A percentile compares a stretch with the other conserved stretches of the same genome.
Evolutionary conservation across 768 basidiomycete genomes (phyloP).

Genomic region (Jaapia argillacea): DNA sequence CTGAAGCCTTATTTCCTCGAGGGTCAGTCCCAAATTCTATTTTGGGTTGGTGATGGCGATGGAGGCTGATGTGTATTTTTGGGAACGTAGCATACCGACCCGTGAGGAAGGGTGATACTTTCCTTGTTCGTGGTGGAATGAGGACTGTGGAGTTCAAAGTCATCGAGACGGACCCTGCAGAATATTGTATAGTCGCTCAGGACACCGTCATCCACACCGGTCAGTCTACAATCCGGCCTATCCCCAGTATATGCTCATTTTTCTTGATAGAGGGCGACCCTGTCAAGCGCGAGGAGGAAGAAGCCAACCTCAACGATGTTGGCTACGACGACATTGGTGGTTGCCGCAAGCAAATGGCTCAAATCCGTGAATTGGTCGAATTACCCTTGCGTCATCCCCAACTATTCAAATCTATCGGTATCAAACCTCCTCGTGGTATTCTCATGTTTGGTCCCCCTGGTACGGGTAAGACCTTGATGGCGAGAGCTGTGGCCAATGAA

Average conservation of each 20-base stretch:
- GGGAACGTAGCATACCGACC: conserved; percentile 66
- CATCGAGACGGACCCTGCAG: conserved; percentile 94
- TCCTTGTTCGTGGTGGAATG: conserved; percentile 98
- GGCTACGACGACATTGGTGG: conserved; percentile 99
- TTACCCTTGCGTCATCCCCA: conserved; percentile 96
- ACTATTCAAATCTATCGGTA: conserved; percentile 99
- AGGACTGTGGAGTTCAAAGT: conserved; percentile 99
- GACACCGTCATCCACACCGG: conserved; percentile 96
- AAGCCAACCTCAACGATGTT: conserved; percentile 91
- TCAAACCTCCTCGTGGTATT: conserved; percentile 98
- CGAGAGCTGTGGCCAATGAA: conserved; percentile 97
- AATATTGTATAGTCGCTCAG: conserved; percentile 98
- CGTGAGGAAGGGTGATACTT: conserved; percentile 95
- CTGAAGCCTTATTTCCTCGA: conserved; percentile 99
- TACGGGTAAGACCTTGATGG: conserved; percentile 99
- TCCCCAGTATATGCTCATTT: background rate
- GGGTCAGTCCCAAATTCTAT: conserved; percentile 35
- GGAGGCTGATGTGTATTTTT: too few relatives aligned
- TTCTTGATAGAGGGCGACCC: conserved; percentile 81
- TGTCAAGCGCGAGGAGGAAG: conserved; percentile 97
- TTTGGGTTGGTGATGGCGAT: too few relatives aligned
- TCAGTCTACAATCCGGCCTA: conserved; percentile 17
- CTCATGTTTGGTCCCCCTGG: conserved; percentile 98
- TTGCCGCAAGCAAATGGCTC: conserved; percentile 98
- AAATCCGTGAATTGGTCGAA: conserved; percentile 98